Evolutionary conservation across 139 green algal genomes (phyloP).

Genomic region (Tetraselmis chui): DNA sequence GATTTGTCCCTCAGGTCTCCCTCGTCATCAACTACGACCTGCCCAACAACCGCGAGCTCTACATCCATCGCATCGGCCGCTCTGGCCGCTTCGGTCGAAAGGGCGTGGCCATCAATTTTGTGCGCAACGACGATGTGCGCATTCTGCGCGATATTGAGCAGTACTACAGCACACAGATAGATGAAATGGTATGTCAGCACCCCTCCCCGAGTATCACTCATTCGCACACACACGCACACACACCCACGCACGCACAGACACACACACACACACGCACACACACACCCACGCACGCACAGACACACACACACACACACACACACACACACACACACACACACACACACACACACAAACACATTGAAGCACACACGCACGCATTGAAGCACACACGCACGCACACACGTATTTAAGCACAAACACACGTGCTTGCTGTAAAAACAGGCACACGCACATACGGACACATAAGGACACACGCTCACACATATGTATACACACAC

Average conservation of each 20-base stretch:
- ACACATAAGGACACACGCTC: too few relatives aligned
- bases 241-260: neutral
- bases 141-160: conserved; percentile 96
- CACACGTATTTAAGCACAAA: neutral
- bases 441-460: too few relatives aligned
- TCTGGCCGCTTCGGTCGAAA: conserved; percentile 90
- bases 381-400: too few relatives aligned
- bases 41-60: conserved; percentile 94
- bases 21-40: conserved; percentile 99
- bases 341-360: too few relatives aligned
- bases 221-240: neutral
- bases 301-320: too few relatives aligned
- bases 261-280: too few relatives aligned
- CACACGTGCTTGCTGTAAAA: conserved; percentile 4
- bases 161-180: conserved; percentile 94
- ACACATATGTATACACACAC: too few relatives aligned
- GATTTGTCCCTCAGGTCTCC: conserved; percentile 73
- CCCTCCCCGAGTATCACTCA: neutral
- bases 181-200: conserved; percentile 61
- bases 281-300: too few relatives aligned
- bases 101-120: conserved; percentile 99
- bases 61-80: conserved; percentile 98
- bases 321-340: neutral
- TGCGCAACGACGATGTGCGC: conserved; percentile 88
- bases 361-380: too few relatives aligned